These are phyloP conservation scores for Chaetomium cochliodes DNA, from an alignment of 495 filamentous ascomycete genomes.

Conservation along the genomic window DNA sequence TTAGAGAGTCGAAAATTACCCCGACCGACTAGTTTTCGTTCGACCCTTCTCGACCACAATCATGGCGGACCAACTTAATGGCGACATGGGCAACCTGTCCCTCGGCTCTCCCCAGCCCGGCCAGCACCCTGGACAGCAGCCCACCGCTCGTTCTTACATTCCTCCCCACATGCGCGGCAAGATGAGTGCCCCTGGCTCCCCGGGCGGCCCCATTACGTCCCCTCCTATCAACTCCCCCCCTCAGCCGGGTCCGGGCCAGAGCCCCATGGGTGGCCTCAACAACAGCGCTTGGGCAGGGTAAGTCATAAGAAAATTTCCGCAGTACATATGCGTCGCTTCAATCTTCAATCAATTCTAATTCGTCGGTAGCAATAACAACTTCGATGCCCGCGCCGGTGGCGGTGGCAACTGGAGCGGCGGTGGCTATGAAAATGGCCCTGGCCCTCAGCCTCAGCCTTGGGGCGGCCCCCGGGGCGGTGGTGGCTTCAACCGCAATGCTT, in stretches of 20 bases:
- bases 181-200: constrained; percentile 41
- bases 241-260: constrained; percentile 23
- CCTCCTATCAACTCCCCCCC: constrained; percentile 4
- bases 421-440: constrained; percentile 22
- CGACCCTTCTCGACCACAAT: constrained; percentile 29
- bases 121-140: constrained; percentile 52
- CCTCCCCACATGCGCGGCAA: constrained; percentile 86
- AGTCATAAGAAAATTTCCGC: constrained; percentile 30
- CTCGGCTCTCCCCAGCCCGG: constrained; percentile 64
- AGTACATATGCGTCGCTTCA: background rate
- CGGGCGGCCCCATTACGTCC: constrained; percentile 28
- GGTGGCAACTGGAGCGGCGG: constrained; percentile 26
- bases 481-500: constrained; percentile 56
- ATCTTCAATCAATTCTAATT: background rate
- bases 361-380: constrained; percentile 43
- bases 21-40: constrained; percentile 17
- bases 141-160: constrained; percentile 75
- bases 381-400: constrained; percentile 38
- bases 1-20: constrained; percentile 36
- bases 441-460: constrained; percentile 24
- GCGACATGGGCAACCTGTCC: constrained; percentile 82
- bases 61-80: constrained; percentile 96
- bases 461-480: constrained; percentile 25
- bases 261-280: constrained; percentile 50
- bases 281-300: constrained; percentile 65